phyloP scores from a whole-genome alignment of 2,329 filamentous ascomycete genomes.

The Hymenoscyphus albidus region DNA sequence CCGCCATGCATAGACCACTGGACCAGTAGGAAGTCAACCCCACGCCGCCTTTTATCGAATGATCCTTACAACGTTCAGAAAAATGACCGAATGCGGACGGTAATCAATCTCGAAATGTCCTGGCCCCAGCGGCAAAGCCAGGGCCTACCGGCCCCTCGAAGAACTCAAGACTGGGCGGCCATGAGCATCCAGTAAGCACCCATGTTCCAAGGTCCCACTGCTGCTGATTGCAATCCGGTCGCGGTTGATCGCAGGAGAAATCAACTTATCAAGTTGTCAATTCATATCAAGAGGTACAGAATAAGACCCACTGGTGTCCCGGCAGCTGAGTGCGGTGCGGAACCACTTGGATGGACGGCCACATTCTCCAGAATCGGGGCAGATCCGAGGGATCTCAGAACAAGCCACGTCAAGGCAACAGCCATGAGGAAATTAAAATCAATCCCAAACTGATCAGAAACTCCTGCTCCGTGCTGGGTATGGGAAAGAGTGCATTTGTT shows the following conservation, averaged over 20 bases:
- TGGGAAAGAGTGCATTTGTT: background rate
- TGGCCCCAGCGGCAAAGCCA: conserved; percentile 16
- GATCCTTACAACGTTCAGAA: conserved; percentile 6
- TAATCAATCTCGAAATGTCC: conserved; percentile 7
- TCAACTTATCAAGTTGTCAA: background rate
- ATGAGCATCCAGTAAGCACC: background rate
- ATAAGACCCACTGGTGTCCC: conserved; percentile 10
- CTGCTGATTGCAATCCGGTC: conserved; percentile 8
- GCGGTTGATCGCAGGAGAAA: conserved; percentile 2
- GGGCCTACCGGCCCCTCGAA: background rate
- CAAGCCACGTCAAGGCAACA: conserved; percentile 6
- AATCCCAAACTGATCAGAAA: background rate
- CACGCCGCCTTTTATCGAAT: conserved; percentile 17
- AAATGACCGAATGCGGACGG: conserved; percentile 18
- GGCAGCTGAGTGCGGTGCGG: conserved; percentile 18
- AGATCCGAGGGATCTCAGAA: background rate
- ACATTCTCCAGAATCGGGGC: conserved; percentile 3
- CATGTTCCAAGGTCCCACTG: conserved; percentile 1
- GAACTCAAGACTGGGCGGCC: background rate
- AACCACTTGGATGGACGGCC: conserved; percentile 9
- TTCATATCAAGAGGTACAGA: conserved; percentile 13
- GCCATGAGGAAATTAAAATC: background rate
- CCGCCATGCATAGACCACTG: background rate
- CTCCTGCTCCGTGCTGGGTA: background rate
- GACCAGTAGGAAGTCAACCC: conserved; percentile 17